Conservation (phyloP, 2,329 filamentous ascomycete species). For the Emericellopsis cladophorae region DNA sequence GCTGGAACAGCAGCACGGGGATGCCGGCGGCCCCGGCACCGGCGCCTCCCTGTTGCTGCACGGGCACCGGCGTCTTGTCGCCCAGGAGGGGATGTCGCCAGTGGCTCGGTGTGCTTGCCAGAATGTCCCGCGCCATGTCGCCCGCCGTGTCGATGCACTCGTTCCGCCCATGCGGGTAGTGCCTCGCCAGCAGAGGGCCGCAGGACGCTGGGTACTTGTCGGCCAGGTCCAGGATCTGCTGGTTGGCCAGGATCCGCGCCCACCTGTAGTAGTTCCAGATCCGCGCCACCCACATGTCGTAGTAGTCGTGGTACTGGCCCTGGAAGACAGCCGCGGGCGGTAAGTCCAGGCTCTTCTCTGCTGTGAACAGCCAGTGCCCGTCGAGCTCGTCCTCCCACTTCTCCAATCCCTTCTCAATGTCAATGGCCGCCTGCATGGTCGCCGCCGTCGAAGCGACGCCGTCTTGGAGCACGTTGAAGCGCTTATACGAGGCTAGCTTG, state of each 20-base stretch:
- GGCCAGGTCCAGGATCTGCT: slow-evolving; percentile 30
- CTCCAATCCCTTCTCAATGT: slow-evolving; percentile 24
- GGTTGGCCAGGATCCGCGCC: slow-evolving; percentile 38
- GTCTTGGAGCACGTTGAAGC: slow-evolving; percentile 22
- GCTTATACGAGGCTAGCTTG: slow-evolving; percentile 21
- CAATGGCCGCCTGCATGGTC: slow-evolving; percentile 23
- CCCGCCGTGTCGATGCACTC: slow-evolving; percentile 7
- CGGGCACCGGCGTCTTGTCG: slow-evolving; percentile 18
- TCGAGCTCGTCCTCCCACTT: slow-evolving; percentile 22
- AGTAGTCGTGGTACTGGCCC: slow-evolving; percentile 41
- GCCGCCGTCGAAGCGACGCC: slow-evolving; percentile 18
- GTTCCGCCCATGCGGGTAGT: too few relatives aligned
- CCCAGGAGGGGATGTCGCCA: slow-evolving; percentile 36
- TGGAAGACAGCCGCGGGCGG: slow-evolving; percentile 33
- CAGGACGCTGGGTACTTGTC: slow-evolving; percentile 25
- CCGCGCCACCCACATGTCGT: slow-evolving; percentile 37
- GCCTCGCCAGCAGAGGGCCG: slow-evolving; percentile 9
- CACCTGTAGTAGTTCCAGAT: slow-evolving; percentile 49
- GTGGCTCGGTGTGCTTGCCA: slow-evolving; percentile 33
- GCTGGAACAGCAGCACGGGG: slow-evolving; percentile 33
- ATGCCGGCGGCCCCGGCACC: slow-evolving; percentile 34
- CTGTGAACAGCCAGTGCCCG: slow-evolving; percentile 23
- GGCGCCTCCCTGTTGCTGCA: slow-evolving; percentile 22
- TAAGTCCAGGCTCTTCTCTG: slow-evolving; percentile 15
- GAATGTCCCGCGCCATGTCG: slow-evolving; percentile 26